These are phyloP conservation scores for Populus nigra DNA, from an alignment of 345 rosid species.

Conservation along the genomic window DNA sequence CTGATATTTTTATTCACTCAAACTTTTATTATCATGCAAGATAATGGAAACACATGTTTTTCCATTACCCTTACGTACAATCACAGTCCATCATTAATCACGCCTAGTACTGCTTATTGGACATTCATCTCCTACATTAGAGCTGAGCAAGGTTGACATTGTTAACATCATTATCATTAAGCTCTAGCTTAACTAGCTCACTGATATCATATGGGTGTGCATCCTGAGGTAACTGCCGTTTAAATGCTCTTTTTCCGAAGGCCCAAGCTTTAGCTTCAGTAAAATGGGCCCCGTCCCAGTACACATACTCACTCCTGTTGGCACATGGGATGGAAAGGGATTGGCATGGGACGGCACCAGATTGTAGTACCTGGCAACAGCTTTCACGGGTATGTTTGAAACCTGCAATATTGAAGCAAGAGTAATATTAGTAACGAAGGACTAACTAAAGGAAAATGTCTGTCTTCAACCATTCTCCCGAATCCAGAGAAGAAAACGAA, in stretches of 20 bases:
- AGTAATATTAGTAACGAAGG: background rate
- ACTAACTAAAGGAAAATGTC: background rate
- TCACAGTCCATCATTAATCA: no score
- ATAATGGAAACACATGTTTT: no score
- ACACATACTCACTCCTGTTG: background rate
- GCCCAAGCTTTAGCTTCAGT: background rate
- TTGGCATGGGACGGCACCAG: background rate
- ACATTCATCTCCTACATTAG: no score
- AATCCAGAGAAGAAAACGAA: no score
- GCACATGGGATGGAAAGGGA: background rate
- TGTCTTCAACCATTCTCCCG: background rate
- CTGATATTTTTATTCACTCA: no score
- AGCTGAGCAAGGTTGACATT: no score
- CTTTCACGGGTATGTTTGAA: background rate
- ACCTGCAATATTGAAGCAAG: background rate
- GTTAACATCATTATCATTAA: no score
- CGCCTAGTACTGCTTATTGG: no score
- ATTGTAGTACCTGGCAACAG: background rate
- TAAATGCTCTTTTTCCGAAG: background rate
- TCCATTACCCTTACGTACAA: no score
- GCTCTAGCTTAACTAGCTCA: background rate
- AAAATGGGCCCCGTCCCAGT: background rate
- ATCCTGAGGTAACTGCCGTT: background rate
- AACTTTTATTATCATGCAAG: no score
- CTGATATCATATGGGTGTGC: background rate